phyloP scores from a whole-genome alignment of 331 rosid species.

The Saraca asoca region DNA sequence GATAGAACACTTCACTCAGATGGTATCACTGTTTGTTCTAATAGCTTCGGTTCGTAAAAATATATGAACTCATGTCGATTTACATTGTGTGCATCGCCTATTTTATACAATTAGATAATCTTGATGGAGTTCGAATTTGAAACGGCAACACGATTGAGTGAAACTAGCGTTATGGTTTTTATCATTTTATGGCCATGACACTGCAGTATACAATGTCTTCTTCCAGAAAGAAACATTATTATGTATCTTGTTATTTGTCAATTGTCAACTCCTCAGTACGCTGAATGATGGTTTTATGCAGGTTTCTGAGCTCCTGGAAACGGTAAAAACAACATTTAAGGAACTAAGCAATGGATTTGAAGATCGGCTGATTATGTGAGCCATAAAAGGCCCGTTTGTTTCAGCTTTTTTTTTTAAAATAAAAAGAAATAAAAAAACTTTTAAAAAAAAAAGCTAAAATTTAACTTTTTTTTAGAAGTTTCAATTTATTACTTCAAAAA shows the following conservation, averaged over 20 bases:
- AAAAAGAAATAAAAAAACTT: no score
- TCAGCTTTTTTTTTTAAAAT: no score
- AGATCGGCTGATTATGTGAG: constrained; percentile 76
- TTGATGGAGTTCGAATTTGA: neutral
- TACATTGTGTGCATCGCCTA: neutral
- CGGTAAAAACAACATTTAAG: constrained; percentile 73
- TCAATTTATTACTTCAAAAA: no score
- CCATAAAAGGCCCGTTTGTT: no score
- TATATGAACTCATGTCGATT: neutral
- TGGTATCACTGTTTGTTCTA: constrained; percentile 36
- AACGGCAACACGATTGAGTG: neutral
- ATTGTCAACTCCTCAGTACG: neutral
- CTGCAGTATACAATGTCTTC: neutral
- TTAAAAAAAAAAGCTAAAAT: no score
- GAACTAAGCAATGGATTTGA: constrained; percentile 69
- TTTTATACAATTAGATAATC: neutral
- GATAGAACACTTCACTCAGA: constrained; percentile 51
- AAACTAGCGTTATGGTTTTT: neutral
- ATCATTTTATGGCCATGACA: no score
- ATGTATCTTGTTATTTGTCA: neutral
- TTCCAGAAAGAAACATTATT: neutral
- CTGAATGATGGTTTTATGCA: constrained; percentile 34
- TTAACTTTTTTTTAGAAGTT: no score
- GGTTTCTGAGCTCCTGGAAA: constrained; percentile 81
- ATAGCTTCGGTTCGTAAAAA: neutral